These are phyloP conservation scores for Cyberlindnera mississippiensis DNA, from an alignment of 805 yeast species.

Conservation along the genomic window DNA sequence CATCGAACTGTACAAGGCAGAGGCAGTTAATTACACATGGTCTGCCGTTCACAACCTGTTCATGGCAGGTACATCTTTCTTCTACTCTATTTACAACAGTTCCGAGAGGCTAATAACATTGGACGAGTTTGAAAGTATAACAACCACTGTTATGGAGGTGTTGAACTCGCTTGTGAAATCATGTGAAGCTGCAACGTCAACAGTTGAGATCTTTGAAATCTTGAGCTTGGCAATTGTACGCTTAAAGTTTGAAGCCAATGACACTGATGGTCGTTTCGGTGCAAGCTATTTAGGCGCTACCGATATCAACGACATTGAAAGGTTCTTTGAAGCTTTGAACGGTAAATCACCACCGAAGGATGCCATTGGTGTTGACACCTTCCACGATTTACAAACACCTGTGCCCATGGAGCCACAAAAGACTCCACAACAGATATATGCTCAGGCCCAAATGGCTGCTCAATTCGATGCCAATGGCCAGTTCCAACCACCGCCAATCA, in stretches of 20 bases:
- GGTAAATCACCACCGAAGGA: slow-evolving; percentile 16
- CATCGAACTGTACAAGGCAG: slow-evolving; percentile 49
- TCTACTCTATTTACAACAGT: slow-evolving; percentile 72
- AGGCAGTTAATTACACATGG: slow-evolving; percentile 82
- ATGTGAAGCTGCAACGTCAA: slow-evolving; percentile 75
- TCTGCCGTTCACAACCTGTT: slow-evolving; percentile 86
- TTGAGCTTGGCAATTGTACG: slow-evolving; percentile 67
- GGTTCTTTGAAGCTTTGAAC: slow-evolving; percentile 24
- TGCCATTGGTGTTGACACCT: slow-evolving; percentile 9
- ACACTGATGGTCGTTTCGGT: slow-evolving; percentile 1
- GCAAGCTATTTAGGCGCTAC: slow-evolving; percentile 4
- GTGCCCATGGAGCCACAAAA: slow-evolving; percentile 13
- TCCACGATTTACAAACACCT: slow-evolving; percentile 14
- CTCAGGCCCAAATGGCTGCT: neutral
- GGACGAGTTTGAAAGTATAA: slow-evolving; percentile 44
- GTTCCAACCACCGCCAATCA: slow-evolving; percentile 3
- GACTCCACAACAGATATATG: neutral
- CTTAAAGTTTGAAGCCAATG: slow-evolving; percentile 38
- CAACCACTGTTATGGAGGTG: slow-evolving; percentile 50
- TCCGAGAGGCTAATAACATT: slow-evolving; percentile 46
- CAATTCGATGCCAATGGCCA: too few relatives aligned
- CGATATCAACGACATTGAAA: slow-evolving; percentile 23
- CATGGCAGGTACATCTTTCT: slow-evolving; percentile 83
- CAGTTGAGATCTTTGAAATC: slow-evolving; percentile 68
- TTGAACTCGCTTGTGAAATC: slow-evolving; percentile 57